Base-by-base conservation (phyloP, 2,329 filamentous ascomycete genomes). In the Zymoseptoria pseudotritici region DNA sequence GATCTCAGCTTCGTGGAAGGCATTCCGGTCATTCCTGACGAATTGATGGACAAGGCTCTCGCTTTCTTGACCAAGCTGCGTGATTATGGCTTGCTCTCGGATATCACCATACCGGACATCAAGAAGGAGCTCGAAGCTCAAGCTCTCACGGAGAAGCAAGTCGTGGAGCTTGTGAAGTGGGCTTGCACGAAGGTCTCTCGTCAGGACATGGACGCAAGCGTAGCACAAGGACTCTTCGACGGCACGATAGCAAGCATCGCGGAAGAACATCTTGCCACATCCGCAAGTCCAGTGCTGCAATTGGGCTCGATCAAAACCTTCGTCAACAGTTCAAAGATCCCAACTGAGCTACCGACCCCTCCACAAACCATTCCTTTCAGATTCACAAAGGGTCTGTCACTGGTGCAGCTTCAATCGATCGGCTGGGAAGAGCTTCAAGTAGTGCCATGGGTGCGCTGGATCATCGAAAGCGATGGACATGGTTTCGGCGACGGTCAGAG, bases 341-440 rank as follows among this genome's bases (percentile, higher is more conserved):
- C 91, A 1, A 80, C 88, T n/a, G 86, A 86, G 36, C 76, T 96
- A 58, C 93, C 93, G 0, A 78, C 95, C 29, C 92, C 93, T 2
- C 84, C 86, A 1, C 86, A 86, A 2, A 95, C 92, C 0, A 86
- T 97, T 58, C 91, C 94, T 0, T 91, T 91, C 71, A 81, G 85
- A n/a, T 88, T 93, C 65, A 95, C 91, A 0, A 89, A 85, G 67
- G 79, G 80, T 22, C 83, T 91, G n/a, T 80, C 79, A 5, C 78
- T 81, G 22, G 77, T 79, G 17, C 87, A 96, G 67, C 75, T 99
- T 42, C 85, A 90, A 64, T 86, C 89, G 17, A 81, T 99, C 8
- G 90, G 91, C 0, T 99, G 94, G 92, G 82, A 86, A 58, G 86
- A 93, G 61, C 76, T 99, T 6, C 90, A 93, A 42, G 83, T 96